Evolutionary conservation across 257 asterid species (phyloP).

Genomic region (Capsicum pubescens): DNA sequence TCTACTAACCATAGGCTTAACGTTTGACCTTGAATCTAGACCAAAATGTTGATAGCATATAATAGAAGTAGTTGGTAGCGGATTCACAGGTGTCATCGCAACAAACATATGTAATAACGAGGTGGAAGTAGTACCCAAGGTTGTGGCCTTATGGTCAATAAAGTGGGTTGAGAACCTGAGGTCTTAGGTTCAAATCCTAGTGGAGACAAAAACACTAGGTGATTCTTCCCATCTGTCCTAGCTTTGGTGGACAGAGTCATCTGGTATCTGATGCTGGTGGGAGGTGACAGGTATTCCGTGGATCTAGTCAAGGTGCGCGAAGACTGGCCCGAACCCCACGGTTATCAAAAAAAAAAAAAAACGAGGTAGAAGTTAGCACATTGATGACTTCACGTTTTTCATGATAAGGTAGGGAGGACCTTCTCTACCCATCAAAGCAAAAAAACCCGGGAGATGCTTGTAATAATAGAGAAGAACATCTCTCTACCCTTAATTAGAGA

Average conservation of each 20-base stretch:
- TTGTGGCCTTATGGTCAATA: no score
- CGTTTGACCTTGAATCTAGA: background rate
- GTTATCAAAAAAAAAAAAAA: no score
- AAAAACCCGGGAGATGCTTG: background rate
- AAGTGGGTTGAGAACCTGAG: no score
- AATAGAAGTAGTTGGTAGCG: constrained; percentile 14
- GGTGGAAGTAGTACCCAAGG: background rate
- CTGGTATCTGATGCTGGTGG: no score
- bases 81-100: background rate
- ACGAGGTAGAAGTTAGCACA: background rate
- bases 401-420: constrained; percentile 1
- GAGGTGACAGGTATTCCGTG: no score
- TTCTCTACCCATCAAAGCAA: background rate
- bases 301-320: no score
- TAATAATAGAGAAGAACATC: constrained; percentile 9
- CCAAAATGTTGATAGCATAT: background rate
- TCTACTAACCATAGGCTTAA: background rate
- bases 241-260: no score
- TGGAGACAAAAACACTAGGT: no score
- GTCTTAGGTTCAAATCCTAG: no score
- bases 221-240: no score
- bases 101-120: background rate
- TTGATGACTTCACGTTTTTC: constrained; percentile 18
- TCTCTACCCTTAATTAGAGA: background rate
- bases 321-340: no score